Evolutionary conservation across 352 stramenopile genomes (phyloP), one percentile per base, ranked within the genome.

Genomic region (Pythium myriotylum): DNA sequence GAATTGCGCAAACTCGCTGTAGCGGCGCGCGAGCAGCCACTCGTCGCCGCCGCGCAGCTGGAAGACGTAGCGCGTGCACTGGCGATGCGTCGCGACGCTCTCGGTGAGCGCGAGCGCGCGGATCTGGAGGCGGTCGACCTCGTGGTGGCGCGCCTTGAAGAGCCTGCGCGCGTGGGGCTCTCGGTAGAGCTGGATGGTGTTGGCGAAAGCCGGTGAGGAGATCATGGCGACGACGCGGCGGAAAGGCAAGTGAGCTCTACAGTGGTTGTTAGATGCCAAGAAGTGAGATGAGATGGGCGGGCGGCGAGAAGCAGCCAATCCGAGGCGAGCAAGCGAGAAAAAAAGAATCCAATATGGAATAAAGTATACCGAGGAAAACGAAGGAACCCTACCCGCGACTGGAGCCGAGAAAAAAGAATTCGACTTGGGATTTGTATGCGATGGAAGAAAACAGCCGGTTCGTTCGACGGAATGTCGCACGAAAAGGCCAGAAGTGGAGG

Each of bases 1-100:
- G 54, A 89, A 85, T 39, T 55, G 41, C 41, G 74, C 78, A 62
- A 87, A 91, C 66, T 91, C 77, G 17, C 79, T 89, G 59, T 85
- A 91, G 37, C 82, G 76, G 54, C 86, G 86, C 49, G 68, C 61
- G 40, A 91, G 57, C 32, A 70, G 60, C 82, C 79, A 91, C 17
- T 62, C 54, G 45, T 46, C 69, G 24, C 22, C 26, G 26, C n/a
- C 41, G 65, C 63, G 54, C 19, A 88, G 84, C 52, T 81, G 69
- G 45, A 91, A 69, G 47, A 76, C 74, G 73, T 91, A 91, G 14
- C 89, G 54, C 20, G 82, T 91, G 50, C 59, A 67, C 14, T 13
- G 53, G 40, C 49, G 41, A 10, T 43, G 42, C 43, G n/a, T n/a
- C n/a, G 33, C 39, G 46, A 17, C 13, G 24, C 39, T 39, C 14